These are phyloP conservation scores for Tagetes erecta DNA, from an alignment of 129 eudicot genomes.

Conservation along the genomic window DNA sequence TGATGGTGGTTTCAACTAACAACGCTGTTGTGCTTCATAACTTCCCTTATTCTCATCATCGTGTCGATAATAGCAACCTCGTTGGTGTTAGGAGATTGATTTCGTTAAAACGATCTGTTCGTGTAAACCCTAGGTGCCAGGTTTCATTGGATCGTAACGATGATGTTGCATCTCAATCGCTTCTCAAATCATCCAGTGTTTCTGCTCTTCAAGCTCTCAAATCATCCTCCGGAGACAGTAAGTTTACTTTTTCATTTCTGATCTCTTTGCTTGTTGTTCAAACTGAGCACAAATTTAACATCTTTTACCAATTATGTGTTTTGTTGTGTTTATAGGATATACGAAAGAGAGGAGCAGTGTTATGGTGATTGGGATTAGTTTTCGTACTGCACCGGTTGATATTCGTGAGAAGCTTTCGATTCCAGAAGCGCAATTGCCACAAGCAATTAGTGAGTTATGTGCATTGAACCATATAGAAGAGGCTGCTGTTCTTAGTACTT, in stretches of 20 bases:
- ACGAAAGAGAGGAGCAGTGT: slow-evolving; percentile 73
- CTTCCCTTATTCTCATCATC: slow-evolving; percentile 23
- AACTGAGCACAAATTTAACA: background rate
- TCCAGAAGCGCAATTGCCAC: slow-evolving; percentile 74
- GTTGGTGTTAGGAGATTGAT: slow-evolving; percentile 19
- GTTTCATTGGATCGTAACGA: slow-evolving; percentile 8
- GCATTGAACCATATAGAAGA: slow-evolving; percentile 80
- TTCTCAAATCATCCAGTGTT: slow-evolving; percentile 34
- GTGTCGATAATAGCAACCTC: background rate
- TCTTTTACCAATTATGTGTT: slow-evolving; percentile 17
- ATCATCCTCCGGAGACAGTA: slow-evolving; percentile 62
- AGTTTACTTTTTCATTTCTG: slow-evolving; percentile 26
- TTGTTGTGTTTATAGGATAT: slow-evolving; percentile 28
- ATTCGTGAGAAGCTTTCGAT: slow-evolving; percentile 86
- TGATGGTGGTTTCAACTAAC: slow-evolving; percentile 49
- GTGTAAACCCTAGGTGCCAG: slow-evolving; percentile 52
- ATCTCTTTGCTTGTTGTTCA: background rate
- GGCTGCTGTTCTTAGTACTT: slow-evolving; percentile 90
- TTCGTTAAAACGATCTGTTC: slow-evolving; percentile 16
- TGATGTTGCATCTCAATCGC: slow-evolving; percentile 23
- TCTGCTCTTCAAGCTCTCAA: slow-evolving; percentile 68
- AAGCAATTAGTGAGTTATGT: slow-evolving; percentile 73
- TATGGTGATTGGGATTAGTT: slow-evolving; percentile 65
- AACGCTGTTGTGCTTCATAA: slow-evolving; percentile 25
- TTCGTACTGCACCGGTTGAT: slow-evolving; percentile 73